Percentiles rank a stretch among this genome's conserved stretches.
These are phyloP conservation scores for Kalmanozyma brasiliensis DNA, from an alignment of 1,284 basidiomycete genomes.

Conservation along the genomic window DNA sequence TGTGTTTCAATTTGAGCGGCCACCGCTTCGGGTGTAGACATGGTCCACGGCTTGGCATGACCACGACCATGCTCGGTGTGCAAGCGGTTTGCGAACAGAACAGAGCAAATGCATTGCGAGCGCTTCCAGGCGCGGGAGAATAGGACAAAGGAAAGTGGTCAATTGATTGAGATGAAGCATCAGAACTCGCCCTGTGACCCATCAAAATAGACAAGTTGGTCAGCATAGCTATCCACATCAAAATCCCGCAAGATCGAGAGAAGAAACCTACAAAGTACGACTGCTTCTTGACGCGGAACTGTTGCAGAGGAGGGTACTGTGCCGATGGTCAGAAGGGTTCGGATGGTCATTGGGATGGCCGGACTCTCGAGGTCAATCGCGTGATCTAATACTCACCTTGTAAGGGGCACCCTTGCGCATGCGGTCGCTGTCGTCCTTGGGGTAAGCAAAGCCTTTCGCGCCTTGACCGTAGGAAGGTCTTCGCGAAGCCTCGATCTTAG, in stretches of 20 bases:
- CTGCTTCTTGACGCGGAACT: constrained; percentile 61
- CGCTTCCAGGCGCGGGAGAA: background rate
- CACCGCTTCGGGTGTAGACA: too few species aligned
- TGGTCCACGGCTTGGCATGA: background rate
- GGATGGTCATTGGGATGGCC: constrained; percentile 27
- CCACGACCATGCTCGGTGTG: background rate
- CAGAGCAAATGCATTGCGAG: too few species aligned
- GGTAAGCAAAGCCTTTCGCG: constrained; percentile 53
- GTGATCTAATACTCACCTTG: constrained; percentile 48
- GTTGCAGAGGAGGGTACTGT: constrained; percentile 60
- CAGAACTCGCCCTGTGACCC: constrained; percentile 13
- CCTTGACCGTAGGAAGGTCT: constrained; percentile 58
- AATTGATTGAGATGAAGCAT: constrained; percentile 1
- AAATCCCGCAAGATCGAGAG: too few species aligned
- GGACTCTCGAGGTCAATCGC: background rate
- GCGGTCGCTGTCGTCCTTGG: constrained; percentile 60
- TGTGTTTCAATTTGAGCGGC: too few species aligned
- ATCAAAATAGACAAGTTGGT: background rate
- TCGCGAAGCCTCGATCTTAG: constrained; percentile 52
- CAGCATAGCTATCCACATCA: too few species aligned
- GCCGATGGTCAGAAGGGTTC: constrained; percentile 46
- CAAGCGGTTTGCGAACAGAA: too few species aligned
- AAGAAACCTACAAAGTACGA: constrained; percentile 57
- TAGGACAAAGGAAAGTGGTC: too few species aligned
- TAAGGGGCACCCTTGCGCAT: constrained; percentile 59